phyloP scores from a whole-genome alignment of 1,284 basidiomycete species.

The Apiotrichum porosum region DNA sequence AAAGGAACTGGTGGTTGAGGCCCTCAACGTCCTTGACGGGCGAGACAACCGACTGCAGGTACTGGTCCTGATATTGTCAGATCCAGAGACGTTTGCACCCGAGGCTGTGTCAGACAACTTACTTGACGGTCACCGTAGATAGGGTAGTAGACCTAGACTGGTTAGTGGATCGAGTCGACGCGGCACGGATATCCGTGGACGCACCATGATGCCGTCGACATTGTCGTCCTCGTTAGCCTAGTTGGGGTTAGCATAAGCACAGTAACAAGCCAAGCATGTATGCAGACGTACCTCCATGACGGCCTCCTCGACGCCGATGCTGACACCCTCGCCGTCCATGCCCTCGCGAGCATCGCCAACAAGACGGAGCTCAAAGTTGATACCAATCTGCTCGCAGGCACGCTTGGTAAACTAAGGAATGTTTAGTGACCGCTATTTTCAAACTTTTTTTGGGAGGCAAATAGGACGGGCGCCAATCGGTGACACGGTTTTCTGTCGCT shows the following conservation, averaged over 20 bases:
- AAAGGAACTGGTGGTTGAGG: slow-evolving; percentile 90
- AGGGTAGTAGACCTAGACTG: slow-evolving; percentile 76
- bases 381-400: slow-evolving; percentile 82
- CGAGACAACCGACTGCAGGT: slow-evolving; percentile 73
- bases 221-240: slow-evolving; percentile 74
- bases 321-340: slow-evolving; percentile 51
- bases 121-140: slow-evolving; percentile 80
- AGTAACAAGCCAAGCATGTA: slow-evolving; percentile 14
- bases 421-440: too few species aligned
- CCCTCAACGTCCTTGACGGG: slow-evolving; percentile 97
- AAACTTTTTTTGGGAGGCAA: too few species aligned
- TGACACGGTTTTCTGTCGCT: too few species aligned
- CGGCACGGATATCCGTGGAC: too few species aligned
- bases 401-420: slow-evolving; percentile 67
- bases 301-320: slow-evolving; percentile 82
- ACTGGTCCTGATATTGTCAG: slow-evolving; percentile 72
- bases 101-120: background rate
- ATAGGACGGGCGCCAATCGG: too few species aligned
- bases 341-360: slow-evolving; percentile 56
- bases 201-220: slow-evolving; percentile 93
- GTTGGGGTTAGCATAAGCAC: too few species aligned
- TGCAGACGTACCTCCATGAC: slow-evolving; percentile 63
- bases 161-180: background rate
- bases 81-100: background rate
- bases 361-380: slow-evolving; percentile 73